Conservation (phyloP, 140 eudicot species). For the Oenanthe javanica region DNA sequence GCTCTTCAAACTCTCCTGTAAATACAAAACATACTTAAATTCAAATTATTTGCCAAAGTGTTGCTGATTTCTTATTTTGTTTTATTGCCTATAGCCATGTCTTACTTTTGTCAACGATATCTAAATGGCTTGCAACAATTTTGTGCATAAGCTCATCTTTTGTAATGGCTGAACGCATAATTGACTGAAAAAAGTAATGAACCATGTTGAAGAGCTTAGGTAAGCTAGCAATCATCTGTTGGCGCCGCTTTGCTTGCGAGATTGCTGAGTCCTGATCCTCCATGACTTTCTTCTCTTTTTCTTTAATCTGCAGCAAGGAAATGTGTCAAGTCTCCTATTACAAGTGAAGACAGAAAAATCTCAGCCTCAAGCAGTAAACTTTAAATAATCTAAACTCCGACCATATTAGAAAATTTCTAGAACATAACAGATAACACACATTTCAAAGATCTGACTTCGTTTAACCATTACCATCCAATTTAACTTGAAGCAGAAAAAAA, state of each 20-base stretch:
- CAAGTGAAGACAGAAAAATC: neutral
- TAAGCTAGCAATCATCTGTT: conserved; percentile 51
- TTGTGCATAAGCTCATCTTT: conserved; percentile 70
- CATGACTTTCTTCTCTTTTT: conserved; percentile 41
- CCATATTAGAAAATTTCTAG: neutral
- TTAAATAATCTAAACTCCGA: neutral
- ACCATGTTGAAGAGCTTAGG: conserved; percentile 67
- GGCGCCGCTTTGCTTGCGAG: conserved; percentile 61
- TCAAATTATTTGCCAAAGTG: neutral
- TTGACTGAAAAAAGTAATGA: conserved; percentile 49
- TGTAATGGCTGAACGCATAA: conserved; percentile 52
- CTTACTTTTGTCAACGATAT: conserved; percentile 70
- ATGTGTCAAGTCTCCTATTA: neutral
- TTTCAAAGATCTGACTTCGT: neutral
- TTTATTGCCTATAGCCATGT: neutral
- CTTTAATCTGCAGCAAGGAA: conserved; percentile 46
- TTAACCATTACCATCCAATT: neutral
- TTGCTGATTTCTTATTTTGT: too few species aligned
- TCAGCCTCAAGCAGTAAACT: neutral
- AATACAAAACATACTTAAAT: too few species aligned
- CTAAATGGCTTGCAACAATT: conserved; percentile 45
- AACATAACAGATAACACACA: neutral
- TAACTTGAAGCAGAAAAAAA: neutral
- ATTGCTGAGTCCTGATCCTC: conserved; percentile 71
- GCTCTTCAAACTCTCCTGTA: too few species aligned